Evolutionary conservation across 2,329 filamentous ascomycete species (phyloP).

Genomic region (Hypoxylon sp.): DNA sequence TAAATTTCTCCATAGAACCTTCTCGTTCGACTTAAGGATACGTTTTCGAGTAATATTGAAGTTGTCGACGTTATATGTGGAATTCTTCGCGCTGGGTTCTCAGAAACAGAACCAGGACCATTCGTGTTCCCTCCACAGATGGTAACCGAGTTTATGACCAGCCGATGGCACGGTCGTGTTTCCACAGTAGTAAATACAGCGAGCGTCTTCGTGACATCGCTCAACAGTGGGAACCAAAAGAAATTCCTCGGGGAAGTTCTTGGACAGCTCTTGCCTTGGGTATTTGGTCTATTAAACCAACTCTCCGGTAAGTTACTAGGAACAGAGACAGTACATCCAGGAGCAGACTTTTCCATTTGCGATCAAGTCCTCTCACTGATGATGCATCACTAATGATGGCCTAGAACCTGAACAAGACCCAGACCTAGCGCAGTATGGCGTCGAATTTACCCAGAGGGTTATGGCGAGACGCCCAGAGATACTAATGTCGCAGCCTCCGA

Average conservation of each 20-base stretch:
- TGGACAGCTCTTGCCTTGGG: constrained; percentile 70
- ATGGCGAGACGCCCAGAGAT: constrained; percentile 73
- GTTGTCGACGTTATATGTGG: constrained; percentile 79
- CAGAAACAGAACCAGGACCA: constrained; percentile 79
- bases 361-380: not conserved
- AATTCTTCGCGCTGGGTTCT: constrained; percentile 81
- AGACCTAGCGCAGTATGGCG: constrained; percentile 79
- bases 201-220: constrained; percentile 76
- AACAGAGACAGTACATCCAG: not conserved
- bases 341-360: not conserved
- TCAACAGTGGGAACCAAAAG: constrained; percentile 62
- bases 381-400: constrained; percentile 30
- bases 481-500: constrained; percentile 71
- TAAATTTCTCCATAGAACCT: constrained; percentile 45
- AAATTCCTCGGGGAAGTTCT: constrained; percentile 64
- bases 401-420: constrained; percentile 73
- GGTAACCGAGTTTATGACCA: constrained; percentile 76
- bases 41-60: constrained; percentile 74
- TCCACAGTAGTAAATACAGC: constrained; percentile 79
- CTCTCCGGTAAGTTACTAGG: constrained; percentile 65
- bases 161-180: constrained; percentile 72
- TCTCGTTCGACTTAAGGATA: constrained; percentile 59
- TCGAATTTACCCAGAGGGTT: constrained; percentile 78
- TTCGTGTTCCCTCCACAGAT: constrained; percentile 80
- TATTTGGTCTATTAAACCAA: constrained; percentile 72